phyloP scores from a whole-genome alignment of 305 asterid genomes.

The Solanum hybrid region DNA sequence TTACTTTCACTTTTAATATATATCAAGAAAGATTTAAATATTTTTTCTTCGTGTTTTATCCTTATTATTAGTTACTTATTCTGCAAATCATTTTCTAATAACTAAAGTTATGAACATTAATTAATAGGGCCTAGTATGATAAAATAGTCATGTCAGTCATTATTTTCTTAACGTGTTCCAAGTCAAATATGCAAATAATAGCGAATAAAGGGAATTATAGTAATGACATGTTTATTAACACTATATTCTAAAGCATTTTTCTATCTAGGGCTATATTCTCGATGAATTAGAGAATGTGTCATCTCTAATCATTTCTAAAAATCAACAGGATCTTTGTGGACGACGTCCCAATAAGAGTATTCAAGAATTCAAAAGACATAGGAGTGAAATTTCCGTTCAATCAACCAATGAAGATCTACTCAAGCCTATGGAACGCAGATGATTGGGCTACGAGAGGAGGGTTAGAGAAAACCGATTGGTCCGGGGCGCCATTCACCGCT shows the following conservation, averaged over 20 bases:
- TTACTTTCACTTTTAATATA: no score
- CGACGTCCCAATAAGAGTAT: slow-evolving; percentile 21
- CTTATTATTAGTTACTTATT: no score
- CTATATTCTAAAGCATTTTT: no score
- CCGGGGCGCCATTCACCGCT: slow-evolving; percentile 28
- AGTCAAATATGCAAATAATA: neutral
- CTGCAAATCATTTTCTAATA: neutral
- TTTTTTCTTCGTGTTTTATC: no score
- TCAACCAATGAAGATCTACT: slow-evolving; percentile 36
- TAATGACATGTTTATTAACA: neutral
- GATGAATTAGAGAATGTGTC: neutral
- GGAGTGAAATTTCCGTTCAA: slow-evolving; percentile 30
- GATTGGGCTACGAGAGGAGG: slow-evolving; percentile 23
- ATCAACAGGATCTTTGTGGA: slow-evolving; percentile 29
- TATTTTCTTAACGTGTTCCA: no score
- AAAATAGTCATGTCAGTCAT: rapidly evolving
- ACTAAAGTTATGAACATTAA: rapidly evolving
- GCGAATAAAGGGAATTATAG: neutral
- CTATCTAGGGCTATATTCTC: neutral
- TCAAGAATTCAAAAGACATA: slow-evolving; percentile 25
- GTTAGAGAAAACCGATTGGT: slow-evolving; percentile 31
- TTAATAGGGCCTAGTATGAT: neutral
- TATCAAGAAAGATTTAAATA: no score
- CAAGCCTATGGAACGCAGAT: slow-evolving; percentile 29
- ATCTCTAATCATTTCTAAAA: neutral